phyloP scores from a whole-genome alignment of 2,329 filamentous ascomycete species.

The Ceratocystis destructans region DNA sequence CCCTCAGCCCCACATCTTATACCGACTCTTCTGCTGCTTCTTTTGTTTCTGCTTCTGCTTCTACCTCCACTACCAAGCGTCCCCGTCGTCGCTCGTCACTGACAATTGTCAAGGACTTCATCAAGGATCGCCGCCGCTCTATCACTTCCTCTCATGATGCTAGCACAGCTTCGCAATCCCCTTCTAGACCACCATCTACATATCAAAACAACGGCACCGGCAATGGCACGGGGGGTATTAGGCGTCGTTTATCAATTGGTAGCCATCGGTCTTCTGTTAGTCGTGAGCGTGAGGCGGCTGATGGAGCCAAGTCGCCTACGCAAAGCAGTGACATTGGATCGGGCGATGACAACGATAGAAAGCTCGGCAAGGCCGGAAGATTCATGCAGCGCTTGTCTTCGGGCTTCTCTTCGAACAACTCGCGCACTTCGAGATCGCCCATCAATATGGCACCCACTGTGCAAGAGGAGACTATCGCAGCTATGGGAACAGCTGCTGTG shows the following conservation, averaged over 20 bases:
- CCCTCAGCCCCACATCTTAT: neutral
- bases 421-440: slow-evolving; percentile 31
- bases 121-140: slow-evolving; percentile 44
- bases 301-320: slow-evolving; percentile 25
- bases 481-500: slow-evolving; percentile 22
- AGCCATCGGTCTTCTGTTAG: slow-evolving; percentile 42
- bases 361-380: slow-evolving; percentile 39
- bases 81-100: slow-evolving; percentile 40
- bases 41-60: slow-evolving; percentile 3
- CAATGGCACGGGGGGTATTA: slow-evolving; percentile 32
- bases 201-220: slow-evolving; percentile 28
- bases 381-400: slow-evolving; percentile 47
- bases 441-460: slow-evolving; percentile 38
- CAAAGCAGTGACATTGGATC: slow-evolving; percentile 24
- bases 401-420: slow-evolving; percentile 29
- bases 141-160: slow-evolving; percentile 33
- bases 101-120: slow-evolving; percentile 45
- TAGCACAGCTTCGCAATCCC: slow-evolving; percentile 30
- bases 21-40: slow-evolving; percentile 5
- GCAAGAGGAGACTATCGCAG: slow-evolving; percentile 32
- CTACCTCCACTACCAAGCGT: slow-evolving; percentile 7
- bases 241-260: slow-evolving; percentile 50
- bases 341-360: slow-evolving; percentile 37
- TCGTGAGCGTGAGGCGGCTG: slow-evolving; percentile 31
- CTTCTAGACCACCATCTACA: slow-evolving; percentile 35